A percentile compares a stretch with the other conserved stretches of the same genome.
Evolutionary conservation across 345 rosid genomes (phyloP).

Genomic region (Populus nigra): DNA sequence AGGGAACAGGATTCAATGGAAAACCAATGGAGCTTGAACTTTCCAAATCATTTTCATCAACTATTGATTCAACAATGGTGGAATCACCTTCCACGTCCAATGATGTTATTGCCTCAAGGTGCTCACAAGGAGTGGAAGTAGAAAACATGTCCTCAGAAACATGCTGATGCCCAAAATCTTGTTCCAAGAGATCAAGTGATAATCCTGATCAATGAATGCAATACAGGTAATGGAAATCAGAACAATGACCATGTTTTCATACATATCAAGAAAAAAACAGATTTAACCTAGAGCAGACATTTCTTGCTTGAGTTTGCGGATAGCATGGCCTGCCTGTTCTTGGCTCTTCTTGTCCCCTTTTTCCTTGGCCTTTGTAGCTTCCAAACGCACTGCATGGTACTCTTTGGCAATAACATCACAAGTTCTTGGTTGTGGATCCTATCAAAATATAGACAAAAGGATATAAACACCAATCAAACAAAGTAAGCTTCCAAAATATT

Average conservation of each 20-base stretch:
- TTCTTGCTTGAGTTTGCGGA: slow-evolving; percentile 86
- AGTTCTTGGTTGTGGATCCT: slow-evolving; percentile 59
- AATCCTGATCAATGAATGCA: slow-evolving; percentile 57
- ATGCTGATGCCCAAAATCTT: slow-evolving; percentile 48
- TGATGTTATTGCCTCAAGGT: slow-evolving; percentile 21
- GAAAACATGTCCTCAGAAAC: slow-evolving; percentile 27
- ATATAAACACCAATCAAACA: not conserved
- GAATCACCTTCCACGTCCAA: slow-evolving; percentile 22
- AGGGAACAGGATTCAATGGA: slow-evolving; percentile 27
- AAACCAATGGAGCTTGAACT: slow-evolving; percentile 34
- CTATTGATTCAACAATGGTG: slow-evolving; percentile 23
- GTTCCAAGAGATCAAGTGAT: slow-evolving; percentile 60
- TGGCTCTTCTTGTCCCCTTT: slow-evolving; percentile 64
- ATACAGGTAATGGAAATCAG: slow-evolving; percentile 28
- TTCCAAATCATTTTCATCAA: slow-evolving; percentile 29
- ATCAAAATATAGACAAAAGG: slow-evolving; percentile 17
- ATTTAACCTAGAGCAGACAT: slow-evolving; percentile 72
- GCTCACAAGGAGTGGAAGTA: slow-evolving; percentile 23
- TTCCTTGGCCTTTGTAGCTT: slow-evolving; percentile 78
- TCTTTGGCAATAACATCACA: slow-evolving; percentile 67
- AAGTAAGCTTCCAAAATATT: not conserved
- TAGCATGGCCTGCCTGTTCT: slow-evolving; percentile 60
- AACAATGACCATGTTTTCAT: slow-evolving; percentile 14
- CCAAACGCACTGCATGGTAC: slow-evolving; percentile 60
- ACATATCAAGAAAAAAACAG: slow-evolving; percentile 16